Evolutionary conservation across 371 early-diverging fungal genomes (phyloP).

Genomic region (Mucor circinelloides): DNA sequence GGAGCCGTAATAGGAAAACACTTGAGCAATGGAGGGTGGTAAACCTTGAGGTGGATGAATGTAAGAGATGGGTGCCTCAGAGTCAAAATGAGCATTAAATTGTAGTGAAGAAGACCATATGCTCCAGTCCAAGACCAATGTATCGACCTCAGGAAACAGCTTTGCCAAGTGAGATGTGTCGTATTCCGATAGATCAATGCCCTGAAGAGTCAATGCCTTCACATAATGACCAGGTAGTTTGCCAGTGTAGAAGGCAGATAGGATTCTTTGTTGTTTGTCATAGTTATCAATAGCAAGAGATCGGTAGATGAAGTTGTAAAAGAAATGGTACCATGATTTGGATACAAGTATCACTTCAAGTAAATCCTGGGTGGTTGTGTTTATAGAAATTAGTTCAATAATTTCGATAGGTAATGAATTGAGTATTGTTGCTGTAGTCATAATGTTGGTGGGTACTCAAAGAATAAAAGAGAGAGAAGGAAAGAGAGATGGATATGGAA

Average conservation of each 20-base stretch:
- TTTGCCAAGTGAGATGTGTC: not conserved
- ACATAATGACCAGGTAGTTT: constrained; percentile 9
- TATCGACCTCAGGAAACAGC: constrained; percentile 12
- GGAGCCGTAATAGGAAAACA: constrained; percentile 12
- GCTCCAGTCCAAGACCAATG: constrained; percentile 11
- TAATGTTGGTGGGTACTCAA: not conserved
- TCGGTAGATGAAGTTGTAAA: constrained; percentile 9
- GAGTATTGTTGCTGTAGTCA: not conserved
- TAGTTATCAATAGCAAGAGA: not conserved
- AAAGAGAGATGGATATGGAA: not conserved
- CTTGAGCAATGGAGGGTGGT: not conserved
- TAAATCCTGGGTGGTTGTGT: constrained; percentile 3
- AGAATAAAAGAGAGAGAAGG: not conserved
- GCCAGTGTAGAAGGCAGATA: constrained; percentile 3
- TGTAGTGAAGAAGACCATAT: not conserved
- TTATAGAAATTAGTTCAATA: constrained; percentile 11
- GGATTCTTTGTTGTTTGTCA: not conserved
- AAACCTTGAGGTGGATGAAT: constrained; percentile 19
- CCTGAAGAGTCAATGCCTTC: not conserved
- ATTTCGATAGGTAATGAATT: constrained; percentile 14
- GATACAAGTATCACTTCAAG: constrained; percentile 17
- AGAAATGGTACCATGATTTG: constrained; percentile 17
- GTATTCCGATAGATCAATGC: not conserved
- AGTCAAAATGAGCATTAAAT: not conserved
- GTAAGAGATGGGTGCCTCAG: constrained; percentile 6